A percentile compares a stretch with the other conserved stretches of the same genome.
Conservation (phyloP, 2,329 filamentous ascomycete species). For the Neopestalotiopsis sp. region DNA sequence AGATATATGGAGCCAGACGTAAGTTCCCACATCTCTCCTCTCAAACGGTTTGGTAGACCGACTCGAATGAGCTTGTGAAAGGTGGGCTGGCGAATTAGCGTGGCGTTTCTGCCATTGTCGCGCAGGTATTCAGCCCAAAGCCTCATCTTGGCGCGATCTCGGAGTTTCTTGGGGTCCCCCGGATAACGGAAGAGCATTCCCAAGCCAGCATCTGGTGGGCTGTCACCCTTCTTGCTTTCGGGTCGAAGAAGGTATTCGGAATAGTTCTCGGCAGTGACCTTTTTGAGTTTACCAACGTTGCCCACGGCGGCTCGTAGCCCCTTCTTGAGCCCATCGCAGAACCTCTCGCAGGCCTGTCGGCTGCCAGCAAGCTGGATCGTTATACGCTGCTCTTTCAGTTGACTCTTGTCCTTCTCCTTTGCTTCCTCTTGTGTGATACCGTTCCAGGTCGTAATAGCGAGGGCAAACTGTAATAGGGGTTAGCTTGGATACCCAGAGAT, state of each 20-base stretch:
- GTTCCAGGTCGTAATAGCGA: conserved; percentile 97
- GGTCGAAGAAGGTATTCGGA: conserved; percentile 80
- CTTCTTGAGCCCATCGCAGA: conserved; percentile 94
- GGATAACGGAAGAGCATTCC: conserved; percentile 94
- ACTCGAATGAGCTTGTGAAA: conserved; percentile 98
- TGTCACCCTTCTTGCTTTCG: conserved; percentile 65
- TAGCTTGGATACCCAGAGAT: conserved; percentile 22
- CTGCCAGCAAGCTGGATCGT: conserved; percentile 91
- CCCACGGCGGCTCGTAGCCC: conserved; percentile 86
- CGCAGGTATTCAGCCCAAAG: conserved; percentile 96
- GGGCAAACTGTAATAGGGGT: conserved; percentile 68
- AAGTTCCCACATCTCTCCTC: conserved; percentile 96
- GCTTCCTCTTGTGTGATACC: conserved; percentile 60
- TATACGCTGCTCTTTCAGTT: conserved; percentile 76
- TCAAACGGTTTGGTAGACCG: conserved; percentile 87
- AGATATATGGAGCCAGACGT: conserved; percentile 91
- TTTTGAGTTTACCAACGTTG: conserved; percentile 83
- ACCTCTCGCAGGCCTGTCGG: conserved; percentile 87
- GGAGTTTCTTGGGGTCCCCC: conserved; percentile 89
- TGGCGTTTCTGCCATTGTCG: conserved; percentile 93
- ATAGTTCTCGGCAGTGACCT: conserved; percentile 84
- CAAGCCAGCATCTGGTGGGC: conserved; percentile 88
- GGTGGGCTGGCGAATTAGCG: conserved; percentile 90
- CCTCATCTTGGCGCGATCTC: conserved; percentile 96
- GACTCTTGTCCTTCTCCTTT: conserved; percentile 51